phyloP scores from a whole-genome alignment of 2,329 filamentous ascomycete genomes.

The Beauveria asiatica region DNA sequence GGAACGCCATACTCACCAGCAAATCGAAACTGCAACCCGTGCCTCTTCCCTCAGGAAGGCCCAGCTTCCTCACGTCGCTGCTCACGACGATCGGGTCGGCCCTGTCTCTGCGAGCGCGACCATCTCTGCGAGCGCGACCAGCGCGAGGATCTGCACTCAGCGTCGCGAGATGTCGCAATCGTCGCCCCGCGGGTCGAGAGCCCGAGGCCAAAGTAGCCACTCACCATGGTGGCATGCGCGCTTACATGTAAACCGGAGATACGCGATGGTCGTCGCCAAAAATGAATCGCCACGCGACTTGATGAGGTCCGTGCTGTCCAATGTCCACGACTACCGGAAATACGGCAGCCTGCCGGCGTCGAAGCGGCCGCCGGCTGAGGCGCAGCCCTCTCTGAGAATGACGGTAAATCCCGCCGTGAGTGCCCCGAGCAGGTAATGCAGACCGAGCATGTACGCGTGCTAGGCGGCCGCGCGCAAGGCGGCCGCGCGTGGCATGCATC shows the following conservation, averaged over 20 bases:
- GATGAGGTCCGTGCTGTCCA: constrained; percentile 54
- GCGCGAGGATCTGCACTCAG: constrained; percentile 44
- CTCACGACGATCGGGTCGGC: constrained; percentile 52
- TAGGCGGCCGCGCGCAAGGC: constrained; percentile 41
- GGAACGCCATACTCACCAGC: neutral
- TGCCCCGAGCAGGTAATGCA: constrained; percentile 53
- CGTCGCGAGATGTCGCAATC: constrained; percentile 35
- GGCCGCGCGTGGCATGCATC: constrained; percentile 45
- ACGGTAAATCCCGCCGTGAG: constrained; percentile 51
- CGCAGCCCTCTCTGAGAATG: constrained; percentile 58
- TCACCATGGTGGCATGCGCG: constrained; percentile 61
- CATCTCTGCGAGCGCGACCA: constrained; percentile 42
- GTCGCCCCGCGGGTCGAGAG: constrained; percentile 38
- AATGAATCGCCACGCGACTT: constrained; percentile 53
- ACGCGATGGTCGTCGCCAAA: constrained; percentile 55
- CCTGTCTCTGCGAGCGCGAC: constrained; percentile 33
- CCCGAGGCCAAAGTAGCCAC: constrained; percentile 57
- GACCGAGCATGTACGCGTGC: constrained; percentile 53
- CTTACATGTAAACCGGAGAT: constrained; percentile 54
- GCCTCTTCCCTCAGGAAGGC: constrained; percentile 45
- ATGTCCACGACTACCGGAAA: constrained; percentile 58
- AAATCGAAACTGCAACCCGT: neutral
- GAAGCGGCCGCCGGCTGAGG: constrained; percentile 55
- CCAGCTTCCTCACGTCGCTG: constrained; percentile 51
- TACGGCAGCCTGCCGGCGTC: constrained; percentile 55